These are phyloP conservation scores for Corchorus olitorius DNA, from an alignment of 345 rosid species.

Conservation along the genomic window DNA sequence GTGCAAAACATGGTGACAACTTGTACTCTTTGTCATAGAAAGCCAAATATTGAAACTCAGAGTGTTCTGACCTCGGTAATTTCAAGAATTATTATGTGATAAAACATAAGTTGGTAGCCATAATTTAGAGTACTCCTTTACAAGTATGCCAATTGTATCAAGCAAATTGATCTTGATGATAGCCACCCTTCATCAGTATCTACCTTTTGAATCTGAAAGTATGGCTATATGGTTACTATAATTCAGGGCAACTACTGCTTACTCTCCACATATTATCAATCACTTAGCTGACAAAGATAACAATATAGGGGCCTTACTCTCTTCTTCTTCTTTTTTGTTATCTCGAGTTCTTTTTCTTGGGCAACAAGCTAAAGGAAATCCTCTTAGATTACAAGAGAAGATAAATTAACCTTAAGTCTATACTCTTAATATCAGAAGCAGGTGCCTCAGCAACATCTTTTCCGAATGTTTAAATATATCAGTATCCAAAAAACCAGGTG, in stretches of 20 bases:
- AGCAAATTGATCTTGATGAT: background rate
- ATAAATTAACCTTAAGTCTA: constrained; percentile 77
- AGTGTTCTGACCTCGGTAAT: background rate
- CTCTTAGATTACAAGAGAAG: background rate
- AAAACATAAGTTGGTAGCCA: background rate
- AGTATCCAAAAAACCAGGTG: constrained; percentile 80
- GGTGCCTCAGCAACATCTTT: constrained; percentile 73
- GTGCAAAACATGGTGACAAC: background rate
- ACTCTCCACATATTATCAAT: background rate
- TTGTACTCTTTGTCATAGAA: background rate
- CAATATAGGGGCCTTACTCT: background rate
- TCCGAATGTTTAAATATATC: constrained; percentile 84
- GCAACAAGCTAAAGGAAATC: background rate
- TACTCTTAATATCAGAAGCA: constrained; percentile 62
- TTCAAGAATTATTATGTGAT: background rate
- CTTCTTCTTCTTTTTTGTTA: background rate
- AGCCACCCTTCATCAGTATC: background rate
- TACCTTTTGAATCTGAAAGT: background rate
- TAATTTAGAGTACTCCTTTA: background rate
- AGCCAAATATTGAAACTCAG: background rate
- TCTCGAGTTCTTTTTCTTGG: background rate
- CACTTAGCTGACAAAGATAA: background rate
- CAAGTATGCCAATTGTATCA: background rate
- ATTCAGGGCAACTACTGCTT: background rate
- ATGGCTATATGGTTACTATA: background rate